Evolutionary conservation across 2,329 filamentous ascomycete species (phyloP).

Genomic region (Penicillium concentricum): DNA sequence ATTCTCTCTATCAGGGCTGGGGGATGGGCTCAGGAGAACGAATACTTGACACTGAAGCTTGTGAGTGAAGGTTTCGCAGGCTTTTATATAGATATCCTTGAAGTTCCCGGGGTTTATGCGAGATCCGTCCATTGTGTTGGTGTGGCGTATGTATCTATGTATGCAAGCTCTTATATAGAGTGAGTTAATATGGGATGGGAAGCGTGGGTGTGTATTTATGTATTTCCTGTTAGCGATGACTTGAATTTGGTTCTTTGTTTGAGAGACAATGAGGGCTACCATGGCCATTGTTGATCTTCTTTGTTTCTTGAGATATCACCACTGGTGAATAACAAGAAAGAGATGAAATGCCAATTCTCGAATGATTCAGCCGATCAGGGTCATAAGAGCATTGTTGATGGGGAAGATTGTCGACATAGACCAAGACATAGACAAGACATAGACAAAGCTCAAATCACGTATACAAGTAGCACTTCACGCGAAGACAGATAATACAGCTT

Average conservation of each 20-base stretch:
- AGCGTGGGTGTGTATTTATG: neutral
- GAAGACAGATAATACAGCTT: neutral
- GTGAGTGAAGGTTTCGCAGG: conserved; percentile 1
- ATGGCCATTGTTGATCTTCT: neutral
- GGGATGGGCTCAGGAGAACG: neutral
- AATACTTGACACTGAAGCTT: conserved; percentile 4
- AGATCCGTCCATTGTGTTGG: neutral
- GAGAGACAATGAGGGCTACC: neutral
- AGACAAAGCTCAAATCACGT: neutral
- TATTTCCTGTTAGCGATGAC: neutral
- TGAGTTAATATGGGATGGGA: neutral
- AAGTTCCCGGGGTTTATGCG: neutral
- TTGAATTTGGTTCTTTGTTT: neutral
- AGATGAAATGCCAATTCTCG: neutral
- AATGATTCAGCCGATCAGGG: neutral
- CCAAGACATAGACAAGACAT: too few relatives aligned
- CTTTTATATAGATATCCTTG: neutral
- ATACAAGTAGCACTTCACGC: neutral
- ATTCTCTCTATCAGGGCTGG: neutral
- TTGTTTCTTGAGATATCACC: neutral
- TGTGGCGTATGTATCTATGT: neutral
- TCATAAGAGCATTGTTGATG: too few relatives aligned
- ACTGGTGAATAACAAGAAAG: neutral
- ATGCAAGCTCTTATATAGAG: neutral
- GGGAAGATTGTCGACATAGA: too few relatives aligned